Evolutionary conservation across 257 asterid genomes (phyloP), one percentile per base, ranked within the genome.

Genomic region (Anisodus acutangulus): DNA sequence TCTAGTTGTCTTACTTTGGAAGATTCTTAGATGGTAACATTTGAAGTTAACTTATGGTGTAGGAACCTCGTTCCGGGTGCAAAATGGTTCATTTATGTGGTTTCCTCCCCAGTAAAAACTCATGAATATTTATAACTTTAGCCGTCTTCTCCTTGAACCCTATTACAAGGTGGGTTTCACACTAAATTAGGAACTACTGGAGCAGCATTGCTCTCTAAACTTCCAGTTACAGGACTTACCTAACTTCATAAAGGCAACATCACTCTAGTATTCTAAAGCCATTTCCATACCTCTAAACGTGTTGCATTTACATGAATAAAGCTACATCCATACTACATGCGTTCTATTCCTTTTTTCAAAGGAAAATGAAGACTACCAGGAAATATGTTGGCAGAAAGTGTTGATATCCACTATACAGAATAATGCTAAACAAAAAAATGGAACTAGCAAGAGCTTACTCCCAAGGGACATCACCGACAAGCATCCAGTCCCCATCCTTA

Each of bases 401-500:
- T 13, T 13, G 81, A 31, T 31, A 31, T 31, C 35, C 35, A 16
- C 12, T 17, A 70, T 16, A 16, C 35, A 9, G 41, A 41, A 70
- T 54, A 16, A 15, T 4, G 54, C 35, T 70, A 17, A 70, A 41
- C 16, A 39, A 3, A 8, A 6, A 54, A 41, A 53, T 70, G 16
- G 3, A 64, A 45, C 55, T 45, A 51, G 83, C 6, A n/a, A n/a
- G 83, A 84, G 63, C 93, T 91, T 88, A 93, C 97, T 90, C 95
- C 97, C 97, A 93, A 13, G 95, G 97, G 17, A 91, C 97, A 89
- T 93, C 97, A 59, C 97, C 94, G 15, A 92, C 94, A 63, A 92
- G 97, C 97, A 92, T 92, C 97, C 95, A 91, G 85, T 93, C 97
- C 41, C 92, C 94, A 89, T 93, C 95, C 85, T 91, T 91, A 84